Base-by-base conservation (phyloP, 1,284 basidiomycete species). In the Puccinia horiana region DNA sequence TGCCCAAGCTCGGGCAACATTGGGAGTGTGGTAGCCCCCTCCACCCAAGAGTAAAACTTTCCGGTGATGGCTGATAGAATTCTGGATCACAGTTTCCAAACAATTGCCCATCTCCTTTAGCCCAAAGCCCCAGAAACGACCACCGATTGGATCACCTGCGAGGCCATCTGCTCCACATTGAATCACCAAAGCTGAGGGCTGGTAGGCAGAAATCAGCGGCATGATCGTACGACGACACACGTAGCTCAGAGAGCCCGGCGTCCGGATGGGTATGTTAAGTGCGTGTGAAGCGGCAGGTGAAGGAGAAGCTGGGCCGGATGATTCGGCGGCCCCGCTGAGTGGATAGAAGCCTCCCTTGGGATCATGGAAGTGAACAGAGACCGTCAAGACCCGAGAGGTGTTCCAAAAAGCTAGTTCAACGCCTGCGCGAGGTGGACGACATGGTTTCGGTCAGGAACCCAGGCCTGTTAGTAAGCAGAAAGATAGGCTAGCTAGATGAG, bases 91-190 rank as follows among this genome's bases (percentile, higher is more conserved):
- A 92, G 91, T 92, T 92, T 0, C 92, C 91, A 81, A 95, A 86
- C 0, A 92, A 91, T 0, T 93, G 92, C 61, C 89, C 88, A 1
- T 83, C 5, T 88, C 90, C 16, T 89, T 89, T 0, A 94, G 86
- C 0, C 90, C 89, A 91, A 94, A 93, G 85, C 95, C 95, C 88
- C 92, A 94, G 56, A 86, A 87, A 81, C 85, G 84, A 0, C 90
- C 91, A 0, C 90, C 90, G 85, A 91, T 91, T 0, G 93, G 92
- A 86, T 97, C 95, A 0, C 92, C 93, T 0, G 93, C 91, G 0
- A 98, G 89, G 0, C 92, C 94, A 84, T 98, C 95, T 0, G 91
- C 90, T 1, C 95, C 95, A 82, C 94, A 94, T 85, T 97, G 94
- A 0, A 97, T 86, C 0, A 96, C 90, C 2, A 95, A 87, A 84